Percentiles rank a stretch among this genome's conserved stretches.
These are phyloP conservation scores for Euphorbia tirucalli DNA, from an alignment of 345 rosid species.

Conservation along the genomic window DNA sequence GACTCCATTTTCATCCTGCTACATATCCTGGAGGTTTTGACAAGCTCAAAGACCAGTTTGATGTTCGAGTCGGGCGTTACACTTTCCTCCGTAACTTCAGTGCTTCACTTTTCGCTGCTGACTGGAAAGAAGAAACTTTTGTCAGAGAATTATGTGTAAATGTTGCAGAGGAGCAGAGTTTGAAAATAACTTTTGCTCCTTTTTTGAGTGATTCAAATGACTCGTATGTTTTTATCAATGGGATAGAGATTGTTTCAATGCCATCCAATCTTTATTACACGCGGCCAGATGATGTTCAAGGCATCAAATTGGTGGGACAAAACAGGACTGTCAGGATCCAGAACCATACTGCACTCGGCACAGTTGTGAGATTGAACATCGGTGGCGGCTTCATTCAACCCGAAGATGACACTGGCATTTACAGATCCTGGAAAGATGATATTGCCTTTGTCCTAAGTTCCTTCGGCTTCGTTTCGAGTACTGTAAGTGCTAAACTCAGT, in stretches of 20 bases:
- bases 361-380: background rate
- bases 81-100: slow-evolving; percentile 38
- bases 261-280: slow-evolving; percentile 12
- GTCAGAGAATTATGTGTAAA: slow-evolving; percentile 26
- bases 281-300: background rate
- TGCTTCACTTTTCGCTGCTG: slow-evolving; percentile 13
- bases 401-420: slow-evolving; percentile 3
- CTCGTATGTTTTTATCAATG: slow-evolving; percentile 12
- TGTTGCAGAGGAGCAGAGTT: slow-evolving; percentile 8
- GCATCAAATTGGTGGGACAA: background rate
- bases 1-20: slow-evolving; percentile 30
- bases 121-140: background rate
- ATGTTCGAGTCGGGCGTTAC: slow-evolving; percentile 24
- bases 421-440: background rate
- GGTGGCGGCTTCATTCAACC: background rate
- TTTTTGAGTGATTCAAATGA: background rate
- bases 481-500: background rate
- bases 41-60: slow-evolving; percentile 3
- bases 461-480: background rate
- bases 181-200: slow-evolving; percentile 14
- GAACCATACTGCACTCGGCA: background rate
- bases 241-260: slow-evolving; percentile 16
- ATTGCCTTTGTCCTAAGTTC: background rate
- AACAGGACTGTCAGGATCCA: background rate
- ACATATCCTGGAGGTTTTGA: slow-evolving; percentile 10